phyloP scores from a whole-genome alignment of 2,329 filamentous ascomycete species.

The Cladosporium sp. region DNA sequence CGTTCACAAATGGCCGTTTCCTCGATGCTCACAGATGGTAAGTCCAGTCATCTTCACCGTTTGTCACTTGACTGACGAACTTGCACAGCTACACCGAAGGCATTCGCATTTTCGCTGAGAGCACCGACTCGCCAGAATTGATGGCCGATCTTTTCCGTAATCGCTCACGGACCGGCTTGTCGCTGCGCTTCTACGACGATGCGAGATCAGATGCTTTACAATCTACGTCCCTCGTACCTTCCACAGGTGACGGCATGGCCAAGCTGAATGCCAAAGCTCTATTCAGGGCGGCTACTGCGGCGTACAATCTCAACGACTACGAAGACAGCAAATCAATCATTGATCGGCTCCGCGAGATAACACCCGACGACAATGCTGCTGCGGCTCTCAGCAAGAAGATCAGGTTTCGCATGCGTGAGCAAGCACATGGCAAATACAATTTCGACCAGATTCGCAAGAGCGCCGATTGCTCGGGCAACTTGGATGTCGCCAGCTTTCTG shows the following conservation, averaged over 20 bases:
- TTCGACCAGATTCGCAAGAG: conserved; percentile 26
- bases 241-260: conserved; percentile 2
- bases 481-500: conserved; percentile 31
- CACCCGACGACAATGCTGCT: conserved; percentile 25
- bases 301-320: conserved; percentile 31
- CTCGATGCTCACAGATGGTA: background rate
- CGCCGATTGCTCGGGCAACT: background rate
- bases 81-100: background rate
- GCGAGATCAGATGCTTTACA: conserved; percentile 27
- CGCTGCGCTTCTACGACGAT: conserved; percentile 27
- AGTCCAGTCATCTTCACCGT: background rate
- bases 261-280: conserved; percentile 28
- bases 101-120: background rate
- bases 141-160: conserved; percentile 30
- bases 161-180: conserved; percentile 27
- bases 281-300: conserved; percentile 31
- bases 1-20: background rate
- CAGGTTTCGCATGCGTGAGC: conserved; percentile 26
- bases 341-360: conserved; percentile 19
- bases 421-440: conserved; percentile 28
- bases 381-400: conserved; percentile 22
- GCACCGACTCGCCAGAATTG: background rate
- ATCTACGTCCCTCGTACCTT: conserved; percentile 14
- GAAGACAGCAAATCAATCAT: conserved; percentile 21
- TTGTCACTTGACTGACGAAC: background rate